These are phyloP conservation scores for Cairneyella variabilis DNA, from an alignment of 495 filamentous ascomycete genomes.

Conservation along the genomic window DNA sequence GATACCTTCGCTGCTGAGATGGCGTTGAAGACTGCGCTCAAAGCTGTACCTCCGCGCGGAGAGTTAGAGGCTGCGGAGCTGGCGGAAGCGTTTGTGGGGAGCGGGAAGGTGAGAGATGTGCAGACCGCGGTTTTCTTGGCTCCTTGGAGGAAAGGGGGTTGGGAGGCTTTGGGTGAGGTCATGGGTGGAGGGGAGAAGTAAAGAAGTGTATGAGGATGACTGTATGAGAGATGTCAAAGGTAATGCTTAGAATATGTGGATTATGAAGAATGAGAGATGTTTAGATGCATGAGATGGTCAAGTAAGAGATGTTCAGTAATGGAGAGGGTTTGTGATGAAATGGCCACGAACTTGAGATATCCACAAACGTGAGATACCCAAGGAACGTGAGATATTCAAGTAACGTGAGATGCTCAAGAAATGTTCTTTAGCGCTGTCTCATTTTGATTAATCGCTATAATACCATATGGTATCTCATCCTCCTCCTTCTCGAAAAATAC, in stretches of 20 bases:
- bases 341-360: not conserved
- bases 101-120: slow-evolving; percentile 64
- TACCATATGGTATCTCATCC: too few species aligned
- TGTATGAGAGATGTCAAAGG: too few species aligned
- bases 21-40: slow-evolving; percentile 74
- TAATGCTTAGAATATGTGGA: too few species aligned
- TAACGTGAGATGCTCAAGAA: too few species aligned
- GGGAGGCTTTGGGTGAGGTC: slow-evolving; percentile 19
- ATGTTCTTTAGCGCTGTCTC: too few species aligned
- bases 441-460: too few species aligned
- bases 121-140: slow-evolving; percentile 75
- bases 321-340: too few species aligned
- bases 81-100: slow-evolving; percentile 71
- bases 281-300: not conserved
- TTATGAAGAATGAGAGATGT: not conserved
- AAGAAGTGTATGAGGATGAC: not conserved
- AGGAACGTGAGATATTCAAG: too few species aligned
- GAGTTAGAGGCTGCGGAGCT: slow-evolving; percentile 64
- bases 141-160: slow-evolving; percentile 57
- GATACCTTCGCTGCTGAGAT: slow-evolving; percentile 66
- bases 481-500: too few species aligned
- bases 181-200: slow-evolving; percentile 4
- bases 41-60: slow-evolving; percentile 65
- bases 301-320: too few species aligned
- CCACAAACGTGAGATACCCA: too few species aligned